A percentile compares a stretch with the other conserved stretches of the same genome.
phyloP scores from a whole-genome alignment of 108 stramenopile genomes.

The Parietichytrium sp. region DNA sequence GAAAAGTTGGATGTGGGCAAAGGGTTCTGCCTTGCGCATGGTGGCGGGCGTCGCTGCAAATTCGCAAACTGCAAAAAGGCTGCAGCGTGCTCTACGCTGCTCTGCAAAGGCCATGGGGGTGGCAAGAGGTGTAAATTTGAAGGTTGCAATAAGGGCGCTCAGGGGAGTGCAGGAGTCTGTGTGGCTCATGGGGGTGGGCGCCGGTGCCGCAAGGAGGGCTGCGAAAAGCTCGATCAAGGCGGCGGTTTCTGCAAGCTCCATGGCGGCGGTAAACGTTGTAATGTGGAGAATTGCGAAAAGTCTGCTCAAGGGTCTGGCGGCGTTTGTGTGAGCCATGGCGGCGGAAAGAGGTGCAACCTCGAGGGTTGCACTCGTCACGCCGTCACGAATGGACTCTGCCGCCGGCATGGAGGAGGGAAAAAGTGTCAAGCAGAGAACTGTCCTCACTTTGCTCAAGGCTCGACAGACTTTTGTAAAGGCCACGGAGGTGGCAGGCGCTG shows the following conservation, averaged over 20 bases:
- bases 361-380: slow-evolving; percentile 65
- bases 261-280: slow-evolving; percentile 90
- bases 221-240: slow-evolving; percentile 31
- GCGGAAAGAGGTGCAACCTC: slow-evolving; percentile 84
- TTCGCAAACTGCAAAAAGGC: not conserved
- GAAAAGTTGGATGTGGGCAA: not conserved
- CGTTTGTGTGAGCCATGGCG: slow-evolving; percentile 93
- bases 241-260: slow-evolving; percentile 18
- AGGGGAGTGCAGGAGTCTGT: not conserved
- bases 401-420: slow-evolving; percentile 76
- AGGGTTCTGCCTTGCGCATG: slow-evolving; percentile 8
- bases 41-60: slow-evolving; percentile 18
- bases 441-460: slow-evolving; percentile 78
- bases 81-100: not conserved
- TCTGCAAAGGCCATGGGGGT: slow-evolving; percentile 26
- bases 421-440: slow-evolving; percentile 56
- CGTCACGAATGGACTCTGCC: slow-evolving; percentile 43
- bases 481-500: slow-evolving; percentile 95
- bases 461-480: slow-evolving; percentile 81
- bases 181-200: slow-evolving; percentile 7
- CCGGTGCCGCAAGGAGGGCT: not conserved
- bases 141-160: not conserved
- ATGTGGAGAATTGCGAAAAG: slow-evolving; percentile 82
- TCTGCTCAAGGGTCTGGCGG: slow-evolving; percentile 90
- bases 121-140: not conserved